A percentile compares a stretch with the other conserved stretches of the same genome.
These are phyloP conservation scores for Aspergillus uvarum DNA, from an alignment of 2,329 filamentous ascomycete species.

Conservation along the genomic window DNA sequence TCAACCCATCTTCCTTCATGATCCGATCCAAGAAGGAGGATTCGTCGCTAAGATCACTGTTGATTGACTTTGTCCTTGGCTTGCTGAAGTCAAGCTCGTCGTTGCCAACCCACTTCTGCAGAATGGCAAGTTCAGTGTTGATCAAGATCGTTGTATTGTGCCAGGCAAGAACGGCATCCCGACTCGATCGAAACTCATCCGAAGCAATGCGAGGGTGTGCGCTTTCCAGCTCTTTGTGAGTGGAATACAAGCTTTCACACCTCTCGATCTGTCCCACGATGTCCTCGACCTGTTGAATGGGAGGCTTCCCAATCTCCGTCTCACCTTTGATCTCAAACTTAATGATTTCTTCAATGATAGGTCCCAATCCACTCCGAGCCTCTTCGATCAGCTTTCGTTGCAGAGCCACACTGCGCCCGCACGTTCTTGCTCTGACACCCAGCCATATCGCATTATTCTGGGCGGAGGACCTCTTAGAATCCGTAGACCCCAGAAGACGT, in stretches of 20 bases:
- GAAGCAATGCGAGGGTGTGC: constrained; percentile 78
- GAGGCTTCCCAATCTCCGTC: constrained; percentile 83
- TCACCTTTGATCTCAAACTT: constrained; percentile 93
- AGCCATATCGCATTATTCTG: constrained; percentile 78
- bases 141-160: constrained; percentile 96
- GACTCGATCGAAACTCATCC: constrained; percentile 74
- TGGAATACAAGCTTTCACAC: constrained; percentile 82
- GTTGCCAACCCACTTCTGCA: constrained; percentile 97
- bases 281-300: constrained; percentile 84
- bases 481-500: constrained; percentile 77
- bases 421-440: constrained; percentile 78
- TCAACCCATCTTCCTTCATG: constrained; percentile 91
- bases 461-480: constrained; percentile 69
- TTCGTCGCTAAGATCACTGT: constrained; percentile 77
- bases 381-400: constrained; percentile 89
- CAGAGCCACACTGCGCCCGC: constrained; percentile 77
- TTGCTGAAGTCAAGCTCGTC: constrained; percentile 88
- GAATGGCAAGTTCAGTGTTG: constrained; percentile 85
- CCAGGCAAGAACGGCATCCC: constrained; percentile 89
- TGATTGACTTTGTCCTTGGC: constrained; percentile 66
- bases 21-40: constrained; percentile 91
- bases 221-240: constrained; percentile 68
- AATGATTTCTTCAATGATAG: constrained; percentile 80
- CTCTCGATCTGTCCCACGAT: constrained; percentile 88
- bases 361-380: constrained; percentile 69